Conservation (phyloP, 1,139 yeast species). For the Blastobotrys illinoisensis region DNA sequence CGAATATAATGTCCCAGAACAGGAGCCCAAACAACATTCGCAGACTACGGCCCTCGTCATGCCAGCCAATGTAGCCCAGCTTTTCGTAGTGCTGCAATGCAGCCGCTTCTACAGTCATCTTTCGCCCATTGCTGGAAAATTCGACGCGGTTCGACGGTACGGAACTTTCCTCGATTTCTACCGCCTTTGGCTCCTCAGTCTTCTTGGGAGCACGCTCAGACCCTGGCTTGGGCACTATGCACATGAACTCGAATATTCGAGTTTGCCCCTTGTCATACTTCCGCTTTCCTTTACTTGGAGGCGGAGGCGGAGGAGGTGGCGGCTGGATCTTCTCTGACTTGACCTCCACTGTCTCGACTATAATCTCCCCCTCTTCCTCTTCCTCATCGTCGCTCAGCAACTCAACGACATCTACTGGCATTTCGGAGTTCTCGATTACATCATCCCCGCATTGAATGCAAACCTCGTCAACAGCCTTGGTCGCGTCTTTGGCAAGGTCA, state of each 20-base stretch:
- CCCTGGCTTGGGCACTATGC: neutral
- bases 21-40: constrained; percentile 29
- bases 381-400: neutral
- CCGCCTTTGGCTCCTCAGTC: constrained; percentile 2
- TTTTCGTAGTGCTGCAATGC: constrained; percentile 30
- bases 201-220: neutral
- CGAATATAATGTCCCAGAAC: constrained; percentile 31
- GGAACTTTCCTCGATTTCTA: neutral
- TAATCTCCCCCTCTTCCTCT: neutral
- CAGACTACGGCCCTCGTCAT: constrained; percentile 34
- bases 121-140: constrained; percentile 1
- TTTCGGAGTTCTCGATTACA: neutral
- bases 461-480: neutral
- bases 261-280: neutral
- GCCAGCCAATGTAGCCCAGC: constrained; percentile 33
- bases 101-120: constrained; percentile 31
- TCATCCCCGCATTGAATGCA: neutral
- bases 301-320: neutral
- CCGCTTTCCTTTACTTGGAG: constrained; percentile 4
- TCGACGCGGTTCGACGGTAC: neutral
- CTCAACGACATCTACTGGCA: neutral
- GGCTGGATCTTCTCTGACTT: neutral
- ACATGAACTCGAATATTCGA: neutral
- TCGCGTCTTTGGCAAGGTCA: neutral
- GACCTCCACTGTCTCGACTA: neutral